phyloP scores from a whole-genome alignment of 2,329 filamentous ascomycete genomes.

The Chaetomiaceae sp. region DNA sequence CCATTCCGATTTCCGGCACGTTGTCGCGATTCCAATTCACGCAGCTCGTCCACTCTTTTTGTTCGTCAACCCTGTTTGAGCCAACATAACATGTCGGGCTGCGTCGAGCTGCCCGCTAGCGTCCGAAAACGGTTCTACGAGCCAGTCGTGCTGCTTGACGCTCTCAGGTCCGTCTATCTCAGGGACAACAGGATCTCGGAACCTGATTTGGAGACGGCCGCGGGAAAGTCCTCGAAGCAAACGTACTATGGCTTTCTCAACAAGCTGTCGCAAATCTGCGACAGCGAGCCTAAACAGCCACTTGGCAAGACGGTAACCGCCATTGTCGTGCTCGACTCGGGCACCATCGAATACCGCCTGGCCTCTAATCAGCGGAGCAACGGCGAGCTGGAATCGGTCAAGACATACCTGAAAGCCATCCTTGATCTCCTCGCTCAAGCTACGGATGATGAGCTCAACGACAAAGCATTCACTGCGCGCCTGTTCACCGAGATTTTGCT shows the following conservation, averaged over 20 bases:
- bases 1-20: no score
- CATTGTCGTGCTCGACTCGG: conserved; percentile 22
- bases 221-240: conserved; percentile 7
- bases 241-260: conserved; percentile 25
- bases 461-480: neutral
- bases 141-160: conserved; percentile 11
- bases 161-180: conserved; percentile 6
- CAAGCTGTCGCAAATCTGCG: conserved; percentile 28
- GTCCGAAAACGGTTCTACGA: conserved; percentile 19
- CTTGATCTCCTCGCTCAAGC: conserved; percentile 12
- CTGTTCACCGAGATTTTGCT: conserved; percentile 8
- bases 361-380: conserved; percentile 26
- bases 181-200: neutral
- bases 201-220: conserved; percentile 11
- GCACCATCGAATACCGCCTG: conserved; percentile 25
- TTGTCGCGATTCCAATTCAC: no score
- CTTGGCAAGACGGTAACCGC: conserved; percentile 25
- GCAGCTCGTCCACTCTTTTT: no score
- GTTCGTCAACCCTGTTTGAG: no score
- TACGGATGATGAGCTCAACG: neutral
- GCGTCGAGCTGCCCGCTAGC: neutral
- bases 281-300: conserved; percentile 14
- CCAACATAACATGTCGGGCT: neutral
- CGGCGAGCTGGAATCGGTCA: conserved; percentile 5
- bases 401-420: conserved; percentile 16